Conservation (phyloP, 2,329 filamentous ascomycete species). For the Exophiala sp. region DNA sequence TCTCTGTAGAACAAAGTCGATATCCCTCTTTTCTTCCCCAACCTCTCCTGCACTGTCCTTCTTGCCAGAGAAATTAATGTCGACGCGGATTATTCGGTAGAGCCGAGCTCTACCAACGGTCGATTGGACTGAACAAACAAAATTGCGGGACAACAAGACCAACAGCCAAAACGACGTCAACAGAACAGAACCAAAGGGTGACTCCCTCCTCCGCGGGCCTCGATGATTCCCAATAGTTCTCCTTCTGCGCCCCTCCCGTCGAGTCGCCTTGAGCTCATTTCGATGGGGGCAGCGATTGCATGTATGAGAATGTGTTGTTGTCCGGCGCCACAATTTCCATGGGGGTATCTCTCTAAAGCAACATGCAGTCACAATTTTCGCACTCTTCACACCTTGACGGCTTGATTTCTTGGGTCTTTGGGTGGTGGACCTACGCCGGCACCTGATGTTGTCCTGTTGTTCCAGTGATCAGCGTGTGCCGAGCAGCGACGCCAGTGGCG, state of each 20-base stretch:
- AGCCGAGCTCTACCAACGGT: background rate
- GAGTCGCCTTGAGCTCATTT: too few species aligned
- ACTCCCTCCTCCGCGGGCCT: too few species aligned
- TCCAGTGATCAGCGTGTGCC: background rate
- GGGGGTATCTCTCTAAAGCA: background rate
- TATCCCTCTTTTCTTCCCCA: background rate
- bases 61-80: background rate
- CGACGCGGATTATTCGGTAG: background rate
- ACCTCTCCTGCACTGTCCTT: background rate
- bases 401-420: background rate
- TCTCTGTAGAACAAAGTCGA: background rate
- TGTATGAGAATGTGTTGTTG: background rate
- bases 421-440: background rate
- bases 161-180: too few species aligned
- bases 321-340: background rate
- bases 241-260: too few species aligned
- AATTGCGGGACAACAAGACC: too few species aligned
- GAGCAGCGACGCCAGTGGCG: too few species aligned
- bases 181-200: too few species aligned
- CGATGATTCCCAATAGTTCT: too few species aligned
- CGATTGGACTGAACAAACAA: too few species aligned
- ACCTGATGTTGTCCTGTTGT: slow-evolving; percentile 20
- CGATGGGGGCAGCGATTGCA: too few species aligned
- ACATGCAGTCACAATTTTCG: background rate
- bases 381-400: background rate